Base-by-base conservation (phyloP, 768 basidiomycete species). In the Agaricus blazei region DNA sequence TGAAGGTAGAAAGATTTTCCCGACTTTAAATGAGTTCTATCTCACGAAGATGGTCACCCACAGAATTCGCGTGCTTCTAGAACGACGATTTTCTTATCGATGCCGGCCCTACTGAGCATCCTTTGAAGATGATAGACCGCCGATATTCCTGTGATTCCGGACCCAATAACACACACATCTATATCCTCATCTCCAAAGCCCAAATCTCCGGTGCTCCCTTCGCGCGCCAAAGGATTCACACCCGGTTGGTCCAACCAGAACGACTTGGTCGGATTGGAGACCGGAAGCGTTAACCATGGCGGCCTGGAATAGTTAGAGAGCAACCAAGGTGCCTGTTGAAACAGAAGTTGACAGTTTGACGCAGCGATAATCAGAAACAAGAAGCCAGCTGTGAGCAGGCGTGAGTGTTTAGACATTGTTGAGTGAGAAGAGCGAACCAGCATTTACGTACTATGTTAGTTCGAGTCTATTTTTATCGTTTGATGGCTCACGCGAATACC, bases 1-100 rank as follows among this genome's bases (percentile, higher is more conserved):
- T 85, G 65, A 31, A 14, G 2, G 31, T 9, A 48, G 9, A 48
- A n/a, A 9, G n/a, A 15, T 7, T 14, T 19, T 9, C 14, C 34
- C 3, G 23, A 19, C 40, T 54, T 38, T 26, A 28, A 29, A 15
- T 11, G 8, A 24, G 26, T 43, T 44, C 23, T 41, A 31, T 26
- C 23, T n/a, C 34, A 23, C 45, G 31, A 48, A 43, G 47, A 47
- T 55, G 45, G 43, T 42, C 14, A 75, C 89, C 70, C 24, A 92
- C 93, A 89, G 67, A 94, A 87, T 63, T 91, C 87, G 61, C 94
- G 74, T 3, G 92, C 94, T 64, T 96, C 93, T 8, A 97, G 67
- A 11, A 95, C 72, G 15, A 85, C 82, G 0, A 85, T 75, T 29
- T 71, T 82, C 43, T 81, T 52, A 12, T 56, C 52, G 7, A 34